These are phyloP conservation scores for Gaeumannomyces tritici DNA, from an alignment of 2,329 filamentous ascomycete species.

Conservation along the genomic window DNA sequence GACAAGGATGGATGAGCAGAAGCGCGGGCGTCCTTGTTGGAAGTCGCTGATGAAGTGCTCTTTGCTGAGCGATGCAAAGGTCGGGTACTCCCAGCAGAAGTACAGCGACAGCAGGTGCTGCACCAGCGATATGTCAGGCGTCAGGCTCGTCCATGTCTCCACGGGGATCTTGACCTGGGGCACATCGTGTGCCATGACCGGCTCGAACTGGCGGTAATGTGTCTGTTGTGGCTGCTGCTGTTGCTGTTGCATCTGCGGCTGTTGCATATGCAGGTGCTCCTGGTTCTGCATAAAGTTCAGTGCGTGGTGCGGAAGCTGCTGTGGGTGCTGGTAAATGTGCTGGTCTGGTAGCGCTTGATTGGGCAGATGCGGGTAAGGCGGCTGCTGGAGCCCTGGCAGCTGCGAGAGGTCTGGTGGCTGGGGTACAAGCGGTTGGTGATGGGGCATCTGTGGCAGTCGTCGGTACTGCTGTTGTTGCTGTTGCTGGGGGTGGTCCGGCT, in stretches of 20 bases:
- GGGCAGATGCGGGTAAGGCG: too few species aligned
- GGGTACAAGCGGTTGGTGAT: not conserved
- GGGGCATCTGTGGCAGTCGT: not conserved
- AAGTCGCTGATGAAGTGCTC: conserved; percentile 63
- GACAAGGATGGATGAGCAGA: conserved; percentile 58
- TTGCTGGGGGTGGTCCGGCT: not conserved
- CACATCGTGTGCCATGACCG: conserved; percentile 36
- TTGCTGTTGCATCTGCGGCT: too few species aligned
- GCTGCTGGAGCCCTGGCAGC: not conserved
- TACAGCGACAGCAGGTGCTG: conserved; percentile 57
- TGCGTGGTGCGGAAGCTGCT: not conserved
- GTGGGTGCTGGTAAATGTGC: not conserved
- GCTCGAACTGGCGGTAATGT: conserved; percentile 29
- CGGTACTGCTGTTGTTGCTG: not conserved
- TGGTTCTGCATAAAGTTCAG: not conserved
- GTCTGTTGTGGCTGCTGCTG: not conserved
- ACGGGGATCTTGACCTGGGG: conserved; percentile 32
- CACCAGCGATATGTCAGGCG: conserved; percentile 46
- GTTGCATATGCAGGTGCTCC: not conserved
- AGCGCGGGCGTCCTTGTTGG: conserved; percentile 46
- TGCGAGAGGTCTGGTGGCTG: not conserved
- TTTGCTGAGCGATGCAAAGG: conserved; percentile 62
- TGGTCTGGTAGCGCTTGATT: too few species aligned
- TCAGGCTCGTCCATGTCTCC: conserved; percentile 51
- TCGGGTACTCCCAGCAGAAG: conserved; percentile 70